A percentile compares a stretch with the other conserved stretches of the same genome.
phyloP scores from a whole-genome alignment of 2,329 filamentous ascomycete species.

The Trichoderma breve region DNA sequence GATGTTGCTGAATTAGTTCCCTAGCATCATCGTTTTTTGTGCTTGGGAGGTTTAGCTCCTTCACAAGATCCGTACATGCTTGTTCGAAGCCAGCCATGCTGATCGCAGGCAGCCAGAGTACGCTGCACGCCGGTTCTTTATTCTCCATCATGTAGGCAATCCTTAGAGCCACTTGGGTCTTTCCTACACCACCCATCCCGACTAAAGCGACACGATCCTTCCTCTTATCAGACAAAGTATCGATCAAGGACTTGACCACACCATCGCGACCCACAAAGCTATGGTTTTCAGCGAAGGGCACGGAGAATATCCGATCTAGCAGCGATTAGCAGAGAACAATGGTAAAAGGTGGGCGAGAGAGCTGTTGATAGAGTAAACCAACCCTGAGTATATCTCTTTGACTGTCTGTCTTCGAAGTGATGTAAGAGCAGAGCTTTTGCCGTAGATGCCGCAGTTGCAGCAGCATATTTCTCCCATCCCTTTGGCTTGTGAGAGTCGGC shows the following conservation, averaged over 20 bases:
- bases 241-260: background rate
- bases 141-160: background rate
- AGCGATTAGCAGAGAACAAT: background rate
- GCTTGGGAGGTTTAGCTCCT: background rate
- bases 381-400: background rate
- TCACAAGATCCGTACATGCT: background rate
- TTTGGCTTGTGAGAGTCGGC: background rate
- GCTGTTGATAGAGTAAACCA: background rate
- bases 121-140: background rate
- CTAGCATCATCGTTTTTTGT: background rate
- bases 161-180: background rate
- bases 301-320: background rate
- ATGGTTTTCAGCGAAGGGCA: background rate
- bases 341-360: fast-evolving
- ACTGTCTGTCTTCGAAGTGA: background rate
- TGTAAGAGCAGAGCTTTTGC: background rate
- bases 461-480: background rate
- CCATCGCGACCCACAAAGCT: background rate
- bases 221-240: background rate
- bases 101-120: background rate
- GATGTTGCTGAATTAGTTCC: background rate
- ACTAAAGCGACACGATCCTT: background rate
- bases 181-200: background rate
- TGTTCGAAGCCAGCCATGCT: background rate
- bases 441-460: background rate